Conservation (phyloP, 129 eudicot genomes). For the Heracleum sosnowskyi region DNA sequence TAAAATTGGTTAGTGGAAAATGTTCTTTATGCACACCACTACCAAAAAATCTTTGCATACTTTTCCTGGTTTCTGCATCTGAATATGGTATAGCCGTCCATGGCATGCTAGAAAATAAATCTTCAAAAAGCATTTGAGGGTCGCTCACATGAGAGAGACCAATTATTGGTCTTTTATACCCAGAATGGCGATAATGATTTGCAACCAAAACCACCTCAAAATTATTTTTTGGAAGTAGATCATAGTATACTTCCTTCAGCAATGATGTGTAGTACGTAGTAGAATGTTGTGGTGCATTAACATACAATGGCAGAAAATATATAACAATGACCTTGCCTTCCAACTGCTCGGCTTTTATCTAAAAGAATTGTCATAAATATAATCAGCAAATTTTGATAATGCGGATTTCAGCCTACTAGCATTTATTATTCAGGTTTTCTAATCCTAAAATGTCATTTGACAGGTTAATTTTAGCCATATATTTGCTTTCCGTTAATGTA, state of each 20-base stretch:
- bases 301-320: background rate
- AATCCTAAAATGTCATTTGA: too few relatives aligned
- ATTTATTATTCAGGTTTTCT: too few relatives aligned
- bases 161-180: background rate
- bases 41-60: background rate
- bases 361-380: too few relatives aligned
- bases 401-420: too few relatives aligned
- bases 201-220: background rate
- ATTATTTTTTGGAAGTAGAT: background rate
- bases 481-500: too few relatives aligned
- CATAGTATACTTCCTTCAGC: background rate
- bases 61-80: background rate
- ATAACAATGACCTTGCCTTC: background rate
- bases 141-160: background rate
- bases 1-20: background rate
- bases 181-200: background rate
- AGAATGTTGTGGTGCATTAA: background rate
- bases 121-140: background rate
- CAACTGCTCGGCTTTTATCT: background rate
- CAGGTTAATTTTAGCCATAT: too few relatives aligned
- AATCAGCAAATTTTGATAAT: too few relatives aligned
- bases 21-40: background rate
- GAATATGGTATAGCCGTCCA: background rate
- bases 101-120: background rate
- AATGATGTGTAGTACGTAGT: background rate